A percentile compares a stretch with the other conserved stretches of the same genome.
Conservation (phyloP, 2,329 filamentous ascomycete genomes). For the Chlorencoelia australis region DNA sequence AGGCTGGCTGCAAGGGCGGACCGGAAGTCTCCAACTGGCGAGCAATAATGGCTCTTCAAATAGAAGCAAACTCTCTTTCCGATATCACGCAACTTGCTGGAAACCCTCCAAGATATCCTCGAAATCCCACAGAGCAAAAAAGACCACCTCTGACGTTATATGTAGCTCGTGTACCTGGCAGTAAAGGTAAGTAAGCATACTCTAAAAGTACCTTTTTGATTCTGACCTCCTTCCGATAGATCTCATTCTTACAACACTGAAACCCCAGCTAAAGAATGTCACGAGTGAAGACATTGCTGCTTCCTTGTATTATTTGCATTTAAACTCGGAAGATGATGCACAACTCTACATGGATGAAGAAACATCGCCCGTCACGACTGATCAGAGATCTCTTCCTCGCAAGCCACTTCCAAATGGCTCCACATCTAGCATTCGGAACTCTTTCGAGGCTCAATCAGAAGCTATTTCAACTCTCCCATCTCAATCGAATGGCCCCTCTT, state of each 20-base stretch:
- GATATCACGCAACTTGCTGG: constrained; percentile 70
- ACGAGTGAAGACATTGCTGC: constrained; percentile 77
- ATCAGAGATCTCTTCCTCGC: constrained; percentile 19
- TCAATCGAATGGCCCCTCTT: too few species aligned
- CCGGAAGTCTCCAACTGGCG: background rate
- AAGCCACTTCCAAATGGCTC: constrained; percentile 24
- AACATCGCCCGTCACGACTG: background rate
- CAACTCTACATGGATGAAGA: constrained; percentile 28
- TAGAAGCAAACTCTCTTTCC: constrained; percentile 78
- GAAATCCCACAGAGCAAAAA: constrained; percentile 59
- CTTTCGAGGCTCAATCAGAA: too few species aligned
- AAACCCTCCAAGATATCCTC: constrained; percentile 78
- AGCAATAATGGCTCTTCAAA: constrained; percentile 12
- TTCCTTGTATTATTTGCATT: constrained; percentile 85
- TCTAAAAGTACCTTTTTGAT: constrained; percentile 2
- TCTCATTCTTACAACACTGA: constrained; percentile 64
- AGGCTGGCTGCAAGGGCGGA: too few species aligned
- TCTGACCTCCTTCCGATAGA: constrained; percentile 8
- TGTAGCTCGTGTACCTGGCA: constrained; percentile 87
- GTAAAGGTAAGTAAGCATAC: constrained; percentile 51
- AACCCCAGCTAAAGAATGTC: constrained; percentile 80
- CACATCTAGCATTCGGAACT: too few species aligned
- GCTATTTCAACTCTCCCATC: too few species aligned
- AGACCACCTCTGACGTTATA: constrained; percentile 74
- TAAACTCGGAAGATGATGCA: constrained; percentile 53